Conservation (phyloP, 2,329 filamentous ascomycete genomes). For the Aspergillus amoenus region DNA sequence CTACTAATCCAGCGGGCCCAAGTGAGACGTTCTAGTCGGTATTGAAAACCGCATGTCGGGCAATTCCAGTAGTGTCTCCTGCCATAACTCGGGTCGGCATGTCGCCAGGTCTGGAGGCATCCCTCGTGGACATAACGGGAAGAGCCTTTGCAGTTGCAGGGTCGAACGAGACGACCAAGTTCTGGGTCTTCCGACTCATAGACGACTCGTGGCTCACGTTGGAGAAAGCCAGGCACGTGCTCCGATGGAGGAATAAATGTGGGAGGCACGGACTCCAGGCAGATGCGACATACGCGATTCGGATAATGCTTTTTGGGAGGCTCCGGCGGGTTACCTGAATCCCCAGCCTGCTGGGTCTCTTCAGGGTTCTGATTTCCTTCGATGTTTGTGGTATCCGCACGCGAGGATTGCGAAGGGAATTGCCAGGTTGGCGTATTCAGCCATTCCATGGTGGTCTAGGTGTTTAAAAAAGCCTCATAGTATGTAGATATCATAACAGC, state of each 20-base stretch:
- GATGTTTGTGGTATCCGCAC: slow-evolving; percentile 8
- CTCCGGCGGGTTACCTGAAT: slow-evolving; percentile 17
- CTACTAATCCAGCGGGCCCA: slow-evolving; percentile 72
- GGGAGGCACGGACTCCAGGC: slow-evolving; percentile 69
- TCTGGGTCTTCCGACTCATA: slow-evolving; percentile 75
- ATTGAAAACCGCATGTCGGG: slow-evolving; percentile 81
- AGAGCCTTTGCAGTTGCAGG: slow-evolving; percentile 90
- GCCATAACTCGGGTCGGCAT: slow-evolving; percentile 64
- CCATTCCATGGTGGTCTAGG: slow-evolving; percentile 11
- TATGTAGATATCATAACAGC: slow-evolving; percentile 1
- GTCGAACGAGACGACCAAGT: slow-evolving; percentile 76
- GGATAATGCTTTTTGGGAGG: slow-evolving; percentile 57
- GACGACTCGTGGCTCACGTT: slow-evolving; percentile 56
- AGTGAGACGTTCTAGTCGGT: slow-evolving; percentile 72
- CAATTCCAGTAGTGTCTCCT: slow-evolving; percentile 80
- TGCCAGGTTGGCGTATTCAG: slow-evolving; percentile 28
- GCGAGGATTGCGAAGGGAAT: slow-evolving; percentile 19
- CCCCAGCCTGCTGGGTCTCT: slow-evolving; percentile 14
- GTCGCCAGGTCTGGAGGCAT: slow-evolving; percentile 80
- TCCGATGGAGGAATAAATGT: slow-evolving; percentile 58
- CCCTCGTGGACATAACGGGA: slow-evolving; percentile 93
- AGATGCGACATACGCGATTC: slow-evolving; percentile 82
- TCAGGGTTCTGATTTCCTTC: slow-evolving; percentile 11
- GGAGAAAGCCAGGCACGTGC: slow-evolving; percentile 56
- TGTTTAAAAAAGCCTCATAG: slow-evolving; percentile 4